Percentiles rank a stretch among this genome's conserved stretches.
Evolutionary conservation across 1,284 basidiomycete species (phyloP).

Genomic region (Laetiporus sulphureus): DNA sequence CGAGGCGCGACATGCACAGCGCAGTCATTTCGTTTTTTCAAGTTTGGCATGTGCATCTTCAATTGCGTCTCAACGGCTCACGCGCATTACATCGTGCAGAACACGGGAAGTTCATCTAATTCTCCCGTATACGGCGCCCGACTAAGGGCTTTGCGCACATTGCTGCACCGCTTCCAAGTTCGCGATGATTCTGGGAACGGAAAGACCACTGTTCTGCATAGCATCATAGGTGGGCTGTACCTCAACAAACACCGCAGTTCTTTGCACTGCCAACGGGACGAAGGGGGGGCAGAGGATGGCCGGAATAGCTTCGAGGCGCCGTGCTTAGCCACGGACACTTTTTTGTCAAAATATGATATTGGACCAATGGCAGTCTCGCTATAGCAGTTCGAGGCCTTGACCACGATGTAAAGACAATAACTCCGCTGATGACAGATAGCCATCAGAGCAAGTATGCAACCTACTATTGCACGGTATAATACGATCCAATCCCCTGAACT

Average conservation of each 20-base stretch:
- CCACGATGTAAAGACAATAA: conserved; percentile 89
- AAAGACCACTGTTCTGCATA: conserved; percentile 59
- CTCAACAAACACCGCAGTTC: conserved; percentile 88
- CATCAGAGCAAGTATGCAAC: too few relatives aligned
- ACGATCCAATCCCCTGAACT: conserved; percentile 46
- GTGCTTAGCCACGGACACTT: conserved; percentile 94
- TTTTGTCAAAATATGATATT: conserved; percentile 95
- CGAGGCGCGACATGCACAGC: too few relatives aligned
- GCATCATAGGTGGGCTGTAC: conserved; percentile 95
- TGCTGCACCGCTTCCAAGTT: neutral
- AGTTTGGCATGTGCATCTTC: too few relatives aligned
- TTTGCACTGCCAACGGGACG: conserved; percentile 67
- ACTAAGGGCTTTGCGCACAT: conserved; percentile 87
- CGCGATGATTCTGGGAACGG: conserved; percentile 20
- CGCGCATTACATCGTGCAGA: too few relatives aligned
- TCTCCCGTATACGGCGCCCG: conserved; percentile 97
- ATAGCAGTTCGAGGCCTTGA: conserved; percentile 92
- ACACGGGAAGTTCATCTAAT: conserved; percentile 94
- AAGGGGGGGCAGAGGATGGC: neutral
- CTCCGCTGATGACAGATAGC: conserved; percentile 48
- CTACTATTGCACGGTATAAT: conserved; percentile 70
- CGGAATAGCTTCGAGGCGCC: conserved; percentile 41
- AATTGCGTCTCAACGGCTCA: too few relatives aligned
- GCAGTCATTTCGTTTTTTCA: too few relatives aligned
- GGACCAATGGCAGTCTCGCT: conserved; percentile 89